Evolutionary conservation across 2,329 filamentous ascomycete species (phyloP), one percentile per base, ranked within the genome.

Genomic region (Ceratocystis papillata): DNA sequence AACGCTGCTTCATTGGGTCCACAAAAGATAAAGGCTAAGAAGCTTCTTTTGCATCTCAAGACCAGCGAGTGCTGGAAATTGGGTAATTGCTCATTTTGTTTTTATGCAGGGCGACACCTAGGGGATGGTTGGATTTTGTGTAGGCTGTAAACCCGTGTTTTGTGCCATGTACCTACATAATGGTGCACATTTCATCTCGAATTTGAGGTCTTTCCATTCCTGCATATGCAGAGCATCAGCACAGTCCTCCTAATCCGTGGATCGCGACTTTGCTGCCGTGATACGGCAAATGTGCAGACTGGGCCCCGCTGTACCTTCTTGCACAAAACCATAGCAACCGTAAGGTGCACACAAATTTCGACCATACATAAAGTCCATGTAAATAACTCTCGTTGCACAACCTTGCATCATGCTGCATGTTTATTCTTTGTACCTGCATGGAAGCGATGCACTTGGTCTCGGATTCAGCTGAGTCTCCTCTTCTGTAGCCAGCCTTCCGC

Each of bases 371-470:
- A 59, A 33, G 17, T n/a, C 1, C 53, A 37, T 28, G 20, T 59
- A 33, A 33, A 59, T 37, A 37, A 33, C n/a, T 25, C 25, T 59
- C 3, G 53, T 25, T 59, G 53, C 53, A 59, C n/a, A 59, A 59
- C 28, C 50, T 41, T 22, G 50, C 20, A 20, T 48, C 45, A n/a
- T 20, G 45, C 20, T 53, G 48, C 12, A 57, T 33, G 33, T 7
- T 25, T 4, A 8, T 33, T 59, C 25, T n/a, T 33, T 33, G 53
- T 59, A 59, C 53, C 53, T 59, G 53, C 53, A 59, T 59, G 28
- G 25, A 59, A 59, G 53, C 28, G 53, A 59, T 59, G 53, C 28
- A 59, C 53, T 30, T 25, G n/a, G 53, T 59, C 53, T 59, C 53
- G 28, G 53, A 59, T 59, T 59, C 53, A 59, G 12, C 53, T 59